Percentiles rank a stretch among this genome's conserved stretches.
Conservation (phyloP, 139 green algal species). For the Pseudopediastrum boryanum region DNA sequence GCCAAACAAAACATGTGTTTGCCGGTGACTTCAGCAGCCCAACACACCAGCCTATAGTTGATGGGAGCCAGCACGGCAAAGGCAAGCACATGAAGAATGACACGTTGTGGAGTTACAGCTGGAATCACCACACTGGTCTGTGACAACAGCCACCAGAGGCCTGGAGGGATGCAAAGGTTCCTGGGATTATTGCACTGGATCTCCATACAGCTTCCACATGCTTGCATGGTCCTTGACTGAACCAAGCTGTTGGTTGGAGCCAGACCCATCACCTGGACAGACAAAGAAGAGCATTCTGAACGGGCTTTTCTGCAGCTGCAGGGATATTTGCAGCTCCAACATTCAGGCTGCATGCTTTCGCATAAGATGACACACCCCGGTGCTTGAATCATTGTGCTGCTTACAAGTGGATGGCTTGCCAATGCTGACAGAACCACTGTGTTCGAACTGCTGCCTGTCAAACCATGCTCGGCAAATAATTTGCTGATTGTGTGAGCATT, state of each 20-base stretch:
- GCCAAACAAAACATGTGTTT: no score
- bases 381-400: no score
- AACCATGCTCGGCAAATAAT: no score
- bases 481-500: no score
- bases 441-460: no score
- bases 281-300: neutral
- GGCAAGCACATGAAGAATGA: slow-evolving; percentile 25
- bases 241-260: neutral
- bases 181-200: slow-evolving; percentile 17
- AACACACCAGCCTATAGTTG: no score
- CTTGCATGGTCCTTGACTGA: neutral
- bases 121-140: slow-evolving; percentile 13
- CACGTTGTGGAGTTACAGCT: slow-evolving; percentile 25
- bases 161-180: neutral
- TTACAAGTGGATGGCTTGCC: no score
- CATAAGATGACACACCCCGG: no score
- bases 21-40: no score
- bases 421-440: no score
- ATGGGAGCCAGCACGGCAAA: slow-evolving; percentile 24
- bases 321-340: no score
- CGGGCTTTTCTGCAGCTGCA: neutral
- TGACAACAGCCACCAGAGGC: slow-evolving; percentile 10
- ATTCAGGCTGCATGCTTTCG: neutral
- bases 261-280: neutral
- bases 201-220: slow-evolving; percentile 26